Percentiles rank a stretch among this genome's conserved stretches.
These are phyloP conservation scores for Boeremia exigua DNA, from an alignment of 2,329 filamentous ascomycete genomes.

Conservation along the genomic window DNA sequence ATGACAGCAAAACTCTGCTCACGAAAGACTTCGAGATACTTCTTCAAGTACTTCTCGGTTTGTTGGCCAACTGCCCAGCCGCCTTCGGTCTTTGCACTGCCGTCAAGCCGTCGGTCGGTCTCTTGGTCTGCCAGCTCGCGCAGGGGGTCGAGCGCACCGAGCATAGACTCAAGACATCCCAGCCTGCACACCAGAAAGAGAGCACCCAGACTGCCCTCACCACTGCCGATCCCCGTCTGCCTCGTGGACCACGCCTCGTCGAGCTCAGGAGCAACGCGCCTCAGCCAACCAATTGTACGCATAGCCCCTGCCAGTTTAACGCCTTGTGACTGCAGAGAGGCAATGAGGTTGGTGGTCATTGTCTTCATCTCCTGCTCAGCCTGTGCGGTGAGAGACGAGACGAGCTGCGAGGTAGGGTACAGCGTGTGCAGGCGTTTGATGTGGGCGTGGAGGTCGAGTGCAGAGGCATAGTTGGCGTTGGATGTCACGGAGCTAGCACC, in stretches of 20 bases:
- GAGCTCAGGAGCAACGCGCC: constrained; percentile 83
- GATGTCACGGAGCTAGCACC: constrained; percentile 43
- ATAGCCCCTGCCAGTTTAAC: constrained; percentile 90
- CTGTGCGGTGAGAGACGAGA: constrained; percentile 74
- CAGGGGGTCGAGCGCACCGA: constrained; percentile 83
- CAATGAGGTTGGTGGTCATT: constrained; percentile 84
- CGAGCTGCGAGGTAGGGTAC: constrained; percentile 78
- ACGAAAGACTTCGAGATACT: constrained; percentile 95
- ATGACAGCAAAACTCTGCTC: constrained; percentile 97
- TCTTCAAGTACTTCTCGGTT: constrained; percentile 90
- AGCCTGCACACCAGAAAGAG: constrained; percentile 88
- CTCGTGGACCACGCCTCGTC: constrained; percentile 53
- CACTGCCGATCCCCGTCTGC: constrained; percentile 40
- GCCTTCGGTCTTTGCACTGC: constrained; percentile 48
- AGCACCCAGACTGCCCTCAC: constrained; percentile 75
- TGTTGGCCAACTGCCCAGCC: constrained; percentile 79
- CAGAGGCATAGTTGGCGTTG: constrained; percentile 81
- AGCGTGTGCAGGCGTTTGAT: constrained; percentile 84
- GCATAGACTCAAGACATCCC: constrained; percentile 76
- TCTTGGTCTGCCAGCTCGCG: constrained; percentile 91
- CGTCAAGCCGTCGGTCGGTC: constrained; percentile 54
- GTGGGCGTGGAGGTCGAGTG: constrained; percentile 90
- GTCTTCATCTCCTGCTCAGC: constrained; percentile 87
- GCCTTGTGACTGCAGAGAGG: constrained; percentile 74
- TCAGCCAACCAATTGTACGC: constrained; percentile 88